phyloP scores from a whole-genome alignment of 2,329 filamentous ascomycete species.

The Diaporthe destruens region DNA sequence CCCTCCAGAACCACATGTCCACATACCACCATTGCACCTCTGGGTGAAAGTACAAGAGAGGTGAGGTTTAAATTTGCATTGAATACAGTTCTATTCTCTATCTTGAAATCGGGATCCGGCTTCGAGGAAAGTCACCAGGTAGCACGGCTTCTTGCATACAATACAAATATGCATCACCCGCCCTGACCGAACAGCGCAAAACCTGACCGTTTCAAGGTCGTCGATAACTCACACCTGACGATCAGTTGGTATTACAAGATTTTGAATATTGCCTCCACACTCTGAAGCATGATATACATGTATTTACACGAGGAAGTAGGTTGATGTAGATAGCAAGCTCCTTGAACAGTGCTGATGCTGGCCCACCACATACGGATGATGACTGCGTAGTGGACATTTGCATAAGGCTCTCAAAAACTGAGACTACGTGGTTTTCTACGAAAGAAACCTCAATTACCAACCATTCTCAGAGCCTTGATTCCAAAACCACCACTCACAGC shows the following conservation, averaged over 20 bases:
- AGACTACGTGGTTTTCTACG: no score
- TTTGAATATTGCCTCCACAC: no score
- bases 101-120: no score
- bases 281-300: no score
- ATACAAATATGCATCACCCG: no score
- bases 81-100: no score
- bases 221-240: not conserved
- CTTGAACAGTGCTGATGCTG: not conserved
- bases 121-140: not conserved
- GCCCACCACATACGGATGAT: not conserved
- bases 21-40: no score
- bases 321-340: not conserved
- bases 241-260: no score
- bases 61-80: no score
- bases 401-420: not conserved
- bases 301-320: not conserved
- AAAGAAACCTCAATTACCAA: not conserved
- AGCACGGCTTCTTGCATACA: not conserved
- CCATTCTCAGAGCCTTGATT: not conserved
- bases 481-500: conserved; percentile 44
- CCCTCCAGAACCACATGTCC: no score
- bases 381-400: not conserved
- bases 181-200: not conserved
- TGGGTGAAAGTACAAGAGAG: no score
- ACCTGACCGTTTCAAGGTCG: no score